Conservation (phyloP, 2,329 filamentous ascomycete genomes). For the Aspergillus cejpii region DNA sequence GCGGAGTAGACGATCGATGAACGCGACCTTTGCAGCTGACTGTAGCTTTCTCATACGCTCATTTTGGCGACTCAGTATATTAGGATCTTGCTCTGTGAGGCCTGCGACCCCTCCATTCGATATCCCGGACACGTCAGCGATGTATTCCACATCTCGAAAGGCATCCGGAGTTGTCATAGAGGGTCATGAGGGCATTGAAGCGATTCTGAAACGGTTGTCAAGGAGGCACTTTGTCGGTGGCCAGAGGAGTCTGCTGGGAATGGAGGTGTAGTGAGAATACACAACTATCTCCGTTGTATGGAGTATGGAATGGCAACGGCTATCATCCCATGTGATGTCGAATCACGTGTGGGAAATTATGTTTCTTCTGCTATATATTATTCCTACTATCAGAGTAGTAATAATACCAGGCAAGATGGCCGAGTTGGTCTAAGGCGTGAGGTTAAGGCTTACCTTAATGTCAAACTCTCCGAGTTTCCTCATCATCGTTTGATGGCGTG, state of each 20-base stretch:
- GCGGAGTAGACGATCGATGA: constrained; percentile 52
- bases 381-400: constrained; percentile 5
- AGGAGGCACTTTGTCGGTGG: not conserved
- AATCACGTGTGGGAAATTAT: not conserved
- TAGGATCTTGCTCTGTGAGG: constrained; percentile 11
- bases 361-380: no score
- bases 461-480: not conserved
- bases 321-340: not conserved
- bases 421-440: constrained; percentile 32
- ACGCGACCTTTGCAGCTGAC: constrained; percentile 38
- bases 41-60: constrained; percentile 31
- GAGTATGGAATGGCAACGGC: not conserved
- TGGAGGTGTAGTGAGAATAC: no score
- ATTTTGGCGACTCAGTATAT: constrained; percentile 17
- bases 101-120: constrained; percentile 25
- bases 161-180: constrained; percentile 44
- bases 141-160: constrained; percentile 43
- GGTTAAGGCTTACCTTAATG: constrained; percentile 22
- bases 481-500: not conserved
- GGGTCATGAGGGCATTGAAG: constrained; percentile 38
- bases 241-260: not conserved
- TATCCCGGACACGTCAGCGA: constrained; percentile 42
- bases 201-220: constrained; percentile 9
- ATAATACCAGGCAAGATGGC: constrained; percentile 25
- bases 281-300: no score